Percentiles rank a stretch among this genome's conserved stretches.
Evolutionary conservation across 345 rosid species (phyloP).

Genomic region (Boechera divaricarpa): DNA sequence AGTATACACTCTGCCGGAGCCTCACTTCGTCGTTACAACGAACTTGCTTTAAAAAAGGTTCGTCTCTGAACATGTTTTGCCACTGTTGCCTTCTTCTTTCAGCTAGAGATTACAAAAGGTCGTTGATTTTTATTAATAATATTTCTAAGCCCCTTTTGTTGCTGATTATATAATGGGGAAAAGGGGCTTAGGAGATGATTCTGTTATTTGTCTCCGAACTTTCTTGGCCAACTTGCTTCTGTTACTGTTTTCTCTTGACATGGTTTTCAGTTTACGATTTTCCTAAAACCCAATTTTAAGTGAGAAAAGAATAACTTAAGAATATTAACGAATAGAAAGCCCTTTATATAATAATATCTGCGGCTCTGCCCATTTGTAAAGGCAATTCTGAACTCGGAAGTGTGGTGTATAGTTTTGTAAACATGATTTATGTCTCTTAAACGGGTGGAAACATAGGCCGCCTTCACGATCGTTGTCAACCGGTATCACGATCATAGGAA

Average conservation of each 20-base stretch:
- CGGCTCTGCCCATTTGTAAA: constrained; percentile 9
- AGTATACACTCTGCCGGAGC: constrained; percentile 94
- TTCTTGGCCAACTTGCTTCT: constrained; percentile 14
- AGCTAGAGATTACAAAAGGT: not conserved
- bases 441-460: constrained; percentile 3
- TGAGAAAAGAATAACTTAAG: constrained; percentile 3
- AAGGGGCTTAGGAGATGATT: not conserved
- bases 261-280: constrained; percentile 25
- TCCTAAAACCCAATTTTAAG: not conserved
- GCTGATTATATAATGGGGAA: not conserved
- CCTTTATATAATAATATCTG: not conserved
- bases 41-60: constrained; percentile 94
- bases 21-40: constrained; percentile 92
- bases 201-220: not conserved
- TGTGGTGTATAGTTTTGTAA: constrained; percentile 27
- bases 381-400: constrained; percentile 18
- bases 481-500: not conserved
- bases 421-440: constrained; percentile 5
- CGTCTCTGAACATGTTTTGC: constrained; percentile 7
- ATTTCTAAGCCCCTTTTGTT: not conserved
- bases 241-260: constrained; percentile 18
- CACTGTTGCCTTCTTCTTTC: constrained; percentile 12
- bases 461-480: constrained; percentile 18
- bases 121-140: not conserved
- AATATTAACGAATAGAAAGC: not conserved